These are phyloP conservation scores for Phenoliferia sp. DNA, from an alignment of 1,284 basidiomycete genomes.

Conservation along the genomic window DNA sequence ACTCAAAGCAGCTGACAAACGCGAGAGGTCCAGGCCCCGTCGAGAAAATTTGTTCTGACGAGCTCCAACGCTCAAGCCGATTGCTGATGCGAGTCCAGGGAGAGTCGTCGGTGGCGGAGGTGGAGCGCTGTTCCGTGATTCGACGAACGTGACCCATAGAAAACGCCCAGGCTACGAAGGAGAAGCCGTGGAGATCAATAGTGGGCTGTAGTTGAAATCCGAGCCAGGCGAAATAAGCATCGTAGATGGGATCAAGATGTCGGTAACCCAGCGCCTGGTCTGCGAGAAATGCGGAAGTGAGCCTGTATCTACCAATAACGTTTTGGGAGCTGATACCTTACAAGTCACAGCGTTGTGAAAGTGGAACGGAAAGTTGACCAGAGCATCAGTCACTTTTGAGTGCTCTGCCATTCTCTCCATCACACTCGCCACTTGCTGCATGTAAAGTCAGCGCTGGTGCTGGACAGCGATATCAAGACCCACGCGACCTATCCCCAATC, in stretches of 20 bases:
- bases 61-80: slow-evolving; percentile 4
- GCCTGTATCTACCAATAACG: neutral
- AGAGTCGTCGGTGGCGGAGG: neutral
- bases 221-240: slow-evolving; percentile 5
- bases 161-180: slow-evolving; percentile 11
- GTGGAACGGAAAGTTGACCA: slow-evolving; percentile 15
- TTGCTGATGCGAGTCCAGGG: neutral
- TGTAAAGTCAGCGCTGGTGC: neutral
- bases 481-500: slow-evolving; percentile 7
- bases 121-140: neutral
- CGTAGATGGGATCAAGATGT: slow-evolving; percentile 7
- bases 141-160: slow-evolving; percentile 7
- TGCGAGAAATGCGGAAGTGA: neutral
- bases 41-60: neutral
- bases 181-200: slow-evolving; percentile 5
- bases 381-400: slow-evolving; percentile 7
- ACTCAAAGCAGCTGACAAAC: neutral
- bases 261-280: neutral
- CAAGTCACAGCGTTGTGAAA: slow-evolving; percentile 7
- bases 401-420: slow-evolving; percentile 7
- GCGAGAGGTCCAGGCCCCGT: neutral
- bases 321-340: neutral
- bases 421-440: neutral
- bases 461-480: neutral
- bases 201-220: neutral